A percentile compares a stretch with the other conserved stretches of the same genome.
phyloP scores from a whole-genome alignment of 176 grass and related monocot genomes.

The Puccinellia tenuiflora region DNA sequence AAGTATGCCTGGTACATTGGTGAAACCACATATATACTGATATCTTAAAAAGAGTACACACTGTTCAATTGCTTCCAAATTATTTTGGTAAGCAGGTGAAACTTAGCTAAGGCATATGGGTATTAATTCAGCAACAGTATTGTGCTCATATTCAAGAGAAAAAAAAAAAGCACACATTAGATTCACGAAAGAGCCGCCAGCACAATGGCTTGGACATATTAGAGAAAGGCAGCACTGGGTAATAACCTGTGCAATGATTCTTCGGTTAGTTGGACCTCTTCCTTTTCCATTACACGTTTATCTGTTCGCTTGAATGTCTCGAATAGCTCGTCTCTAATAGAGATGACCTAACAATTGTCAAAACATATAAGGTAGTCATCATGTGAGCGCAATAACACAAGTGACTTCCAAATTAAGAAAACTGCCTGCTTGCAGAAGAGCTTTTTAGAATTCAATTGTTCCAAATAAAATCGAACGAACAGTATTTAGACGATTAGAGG shows the following conservation, averaged over 20 bases:
- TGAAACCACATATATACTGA: not conserved
- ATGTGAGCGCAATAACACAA: not conserved
- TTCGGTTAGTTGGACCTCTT: constrained; percentile 81
- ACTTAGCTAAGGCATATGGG: not conserved
- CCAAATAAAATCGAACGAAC: not conserved
- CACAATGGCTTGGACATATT: constrained; percentile 12
- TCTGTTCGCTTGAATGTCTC: constrained; percentile 91
- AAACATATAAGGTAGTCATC: constrained; percentile 23
- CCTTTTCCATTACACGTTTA: constrained; percentile 76
- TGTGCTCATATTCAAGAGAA: constrained; percentile 7
- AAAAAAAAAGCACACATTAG: not conserved
- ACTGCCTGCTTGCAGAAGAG: not conserved
- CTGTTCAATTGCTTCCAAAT: not conserved
- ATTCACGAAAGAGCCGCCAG: not conserved
- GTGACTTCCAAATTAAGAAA: constrained; percentile 20
- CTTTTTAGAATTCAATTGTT: constrained; percentile 6
- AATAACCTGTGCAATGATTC: constrained; percentile 81
- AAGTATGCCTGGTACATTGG: not conserved
- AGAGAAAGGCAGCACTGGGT: not conserved
- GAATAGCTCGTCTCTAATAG: constrained; percentile 93
- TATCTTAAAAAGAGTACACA: not conserved
- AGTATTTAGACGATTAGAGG: not conserved
- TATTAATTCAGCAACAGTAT: not conserved
- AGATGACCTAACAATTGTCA: constrained; percentile 60
- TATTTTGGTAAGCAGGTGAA: constrained; percentile 19